These are phyloP conservation scores for Colletotrichum ledebouriae DNA, from an alignment of 2,329 filamentous ascomycete genomes.

Conservation along the genomic window DNA sequence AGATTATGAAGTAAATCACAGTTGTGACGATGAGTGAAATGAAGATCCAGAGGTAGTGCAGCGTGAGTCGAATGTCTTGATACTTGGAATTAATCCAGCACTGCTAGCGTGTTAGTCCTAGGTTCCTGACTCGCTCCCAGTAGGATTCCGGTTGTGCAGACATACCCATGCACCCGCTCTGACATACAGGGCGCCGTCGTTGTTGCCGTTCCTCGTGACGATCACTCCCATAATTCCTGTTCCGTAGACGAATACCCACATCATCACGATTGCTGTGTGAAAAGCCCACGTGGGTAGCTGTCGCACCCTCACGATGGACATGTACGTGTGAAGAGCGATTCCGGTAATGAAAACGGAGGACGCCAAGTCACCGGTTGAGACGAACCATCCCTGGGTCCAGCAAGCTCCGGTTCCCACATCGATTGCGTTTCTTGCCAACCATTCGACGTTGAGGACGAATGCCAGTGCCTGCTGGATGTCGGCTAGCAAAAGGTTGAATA, in stretches of 20 bases:
- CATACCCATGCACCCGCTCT: constrained; percentile 73
- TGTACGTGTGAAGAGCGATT: constrained; percentile 77
- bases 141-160: constrained; percentile 10
- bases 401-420: constrained; percentile 67
- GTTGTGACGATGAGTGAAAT: constrained; percentile 54
- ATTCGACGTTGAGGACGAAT: constrained; percentile 73
- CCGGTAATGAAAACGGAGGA: constrained; percentile 76
- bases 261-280: constrained; percentile 58
- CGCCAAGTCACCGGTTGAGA: constrained; percentile 75
- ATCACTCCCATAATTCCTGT: constrained; percentile 67
- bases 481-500: constrained; percentile 77
- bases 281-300: constrained; percentile 65
- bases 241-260: constrained; percentile 72
- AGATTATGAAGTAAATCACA: constrained; percentile 57
- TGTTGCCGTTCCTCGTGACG: constrained; percentile 57
- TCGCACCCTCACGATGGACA: constrained; percentile 70
- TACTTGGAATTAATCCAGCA: constrained; percentile 74
- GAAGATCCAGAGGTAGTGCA: constrained; percentile 77
- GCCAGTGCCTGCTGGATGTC: constrained; percentile 76
- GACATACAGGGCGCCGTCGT: constrained; percentile 67
- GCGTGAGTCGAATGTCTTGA: constrained; percentile 66
- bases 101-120: constrained; percentile 49
- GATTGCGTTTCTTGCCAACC: constrained; percentile 68
- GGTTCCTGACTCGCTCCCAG: neutral
- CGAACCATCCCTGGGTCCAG: constrained; percentile 75